Evolutionary conservation across 306 rosid genomes (phyloP).

Genomic region (Ceratonia siliqua): DNA sequence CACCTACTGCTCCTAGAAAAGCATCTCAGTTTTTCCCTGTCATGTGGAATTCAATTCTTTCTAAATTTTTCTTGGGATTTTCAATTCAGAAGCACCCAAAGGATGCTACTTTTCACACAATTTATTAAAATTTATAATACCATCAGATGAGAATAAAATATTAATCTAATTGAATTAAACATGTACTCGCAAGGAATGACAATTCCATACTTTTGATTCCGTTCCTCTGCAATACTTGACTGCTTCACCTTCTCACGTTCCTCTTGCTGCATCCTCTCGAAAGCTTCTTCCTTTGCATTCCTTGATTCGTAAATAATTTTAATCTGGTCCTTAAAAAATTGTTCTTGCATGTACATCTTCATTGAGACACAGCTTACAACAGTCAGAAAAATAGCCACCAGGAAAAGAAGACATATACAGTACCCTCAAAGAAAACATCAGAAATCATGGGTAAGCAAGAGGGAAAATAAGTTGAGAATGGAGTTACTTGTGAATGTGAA

Average conservation of each 20-base stretch:
- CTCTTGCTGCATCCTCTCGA: constrained; percentile 70
- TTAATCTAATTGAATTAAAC: neutral
- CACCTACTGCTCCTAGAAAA: no score
- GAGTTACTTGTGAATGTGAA: neutral
- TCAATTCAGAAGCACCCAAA: neutral
- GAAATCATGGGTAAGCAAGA: neutral
- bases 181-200: neutral
- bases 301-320: constrained; percentile 48
- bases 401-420: neutral
- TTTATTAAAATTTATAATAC: neutral
- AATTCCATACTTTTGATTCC: constrained; percentile 43
- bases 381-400: neutral
- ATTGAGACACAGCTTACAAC: neutral
- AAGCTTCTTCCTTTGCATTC: constrained; percentile 60
- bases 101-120: neutral
- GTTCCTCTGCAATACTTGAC: constrained; percentile 46
- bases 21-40: neutral
- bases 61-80: neutral
- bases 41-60: neutral
- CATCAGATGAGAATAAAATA: neutral
- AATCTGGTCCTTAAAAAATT: constrained; percentile 62
- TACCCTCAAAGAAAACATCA: neutral
- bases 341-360: constrained; percentile 70
- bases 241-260: constrained; percentile 65
- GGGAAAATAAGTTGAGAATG: neutral